Evolutionary conservation across 225 moss, liverwort and hornwort species (phyloP).

Genomic region (Pseudoscleropodium purum): DNA sequence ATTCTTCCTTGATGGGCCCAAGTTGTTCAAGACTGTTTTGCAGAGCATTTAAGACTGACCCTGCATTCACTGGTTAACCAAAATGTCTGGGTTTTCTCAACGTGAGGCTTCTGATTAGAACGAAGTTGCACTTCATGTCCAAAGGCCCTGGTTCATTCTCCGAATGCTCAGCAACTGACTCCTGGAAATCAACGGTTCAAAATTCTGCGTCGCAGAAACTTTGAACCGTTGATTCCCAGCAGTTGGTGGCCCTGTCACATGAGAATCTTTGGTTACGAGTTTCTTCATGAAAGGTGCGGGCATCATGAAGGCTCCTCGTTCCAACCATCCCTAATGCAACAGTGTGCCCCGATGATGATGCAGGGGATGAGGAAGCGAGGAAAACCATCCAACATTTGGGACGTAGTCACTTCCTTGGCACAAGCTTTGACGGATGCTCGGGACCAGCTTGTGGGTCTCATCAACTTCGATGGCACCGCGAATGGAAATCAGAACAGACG

Average conservation of each 20-base stretch:
- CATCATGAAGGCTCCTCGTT: not conserved
- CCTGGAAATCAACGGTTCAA: conserved; percentile 13
- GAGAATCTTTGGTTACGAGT: not conserved
- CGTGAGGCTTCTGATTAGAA: not conserved
- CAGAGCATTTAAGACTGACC: not conserved
- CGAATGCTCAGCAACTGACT: not conserved
- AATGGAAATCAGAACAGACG: not conserved
- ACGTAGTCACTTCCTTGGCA: conserved; percentile 27
- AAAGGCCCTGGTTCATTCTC: not conserved
- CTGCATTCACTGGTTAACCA: not conserved
- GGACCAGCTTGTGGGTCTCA: conserved; percentile 35
- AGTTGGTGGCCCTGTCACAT: not conserved
- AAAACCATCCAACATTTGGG: conserved; percentile 17
- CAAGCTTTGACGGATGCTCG: conserved; percentile 36
- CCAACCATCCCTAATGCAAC: not conserved
- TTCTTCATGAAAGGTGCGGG: not conserved
- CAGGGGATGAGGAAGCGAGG: conserved; percentile 11
- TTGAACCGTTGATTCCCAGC: conserved; percentile 12
- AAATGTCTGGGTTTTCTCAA: not conserved
- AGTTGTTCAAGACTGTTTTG: not conserved
- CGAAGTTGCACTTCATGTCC: not conserved
- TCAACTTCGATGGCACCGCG: not conserved
- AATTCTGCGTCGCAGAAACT: not conserved
- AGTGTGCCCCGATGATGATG: not conserved
- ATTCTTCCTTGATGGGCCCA: not conserved